These are phyloP conservation scores for Calocera viscosa DNA, from an alignment of 768 basidiomycete species.

Conservation along the genomic window DNA sequence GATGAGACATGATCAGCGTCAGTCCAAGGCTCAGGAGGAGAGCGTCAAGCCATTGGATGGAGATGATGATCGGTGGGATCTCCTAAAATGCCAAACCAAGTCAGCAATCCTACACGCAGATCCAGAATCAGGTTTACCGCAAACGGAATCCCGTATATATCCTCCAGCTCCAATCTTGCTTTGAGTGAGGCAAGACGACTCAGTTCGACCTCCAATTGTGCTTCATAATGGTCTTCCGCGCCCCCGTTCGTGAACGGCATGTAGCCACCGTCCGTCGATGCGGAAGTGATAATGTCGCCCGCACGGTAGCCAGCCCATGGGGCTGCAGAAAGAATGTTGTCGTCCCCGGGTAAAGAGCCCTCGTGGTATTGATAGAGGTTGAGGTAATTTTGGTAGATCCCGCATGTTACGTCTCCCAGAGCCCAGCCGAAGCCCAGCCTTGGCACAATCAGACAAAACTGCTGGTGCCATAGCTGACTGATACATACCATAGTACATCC, in stretches of 20 bases:
- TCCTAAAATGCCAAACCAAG: conserved; percentile 31
- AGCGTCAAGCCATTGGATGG: conserved; percentile 62
- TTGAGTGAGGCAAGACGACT: conserved; percentile 52
- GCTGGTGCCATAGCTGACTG: neutral
- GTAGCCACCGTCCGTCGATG: neutral
- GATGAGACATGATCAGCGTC: conserved; percentile 35
- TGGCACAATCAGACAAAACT: neutral
- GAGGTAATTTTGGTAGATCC: conserved; percentile 4
- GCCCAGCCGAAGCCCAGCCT: conserved; percentile 2
- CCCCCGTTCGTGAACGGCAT: neutral
- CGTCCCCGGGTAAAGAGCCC: neutral
- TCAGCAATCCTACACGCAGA: conserved; percentile 10
- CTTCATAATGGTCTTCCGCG: neutral
- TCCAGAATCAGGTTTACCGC: conserved; percentile 42
- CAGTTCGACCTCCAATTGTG: conserved; percentile 34
- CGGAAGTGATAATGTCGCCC: neutral
- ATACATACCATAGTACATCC: neutral
- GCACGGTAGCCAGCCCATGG: neutral
- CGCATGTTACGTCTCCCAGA: neutral
- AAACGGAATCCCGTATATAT: conserved; percentile 65
- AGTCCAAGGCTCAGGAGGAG: conserved; percentile 58
- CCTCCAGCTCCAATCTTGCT: conserved; percentile 61
- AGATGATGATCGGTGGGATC: conserved; percentile 68
- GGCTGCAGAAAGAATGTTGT: neutral
- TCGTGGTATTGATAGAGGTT: conserved; percentile 2